Conservation (phyloP, 2,329 filamentous ascomycete species). For the Paramyrothecium roridum region DNA sequence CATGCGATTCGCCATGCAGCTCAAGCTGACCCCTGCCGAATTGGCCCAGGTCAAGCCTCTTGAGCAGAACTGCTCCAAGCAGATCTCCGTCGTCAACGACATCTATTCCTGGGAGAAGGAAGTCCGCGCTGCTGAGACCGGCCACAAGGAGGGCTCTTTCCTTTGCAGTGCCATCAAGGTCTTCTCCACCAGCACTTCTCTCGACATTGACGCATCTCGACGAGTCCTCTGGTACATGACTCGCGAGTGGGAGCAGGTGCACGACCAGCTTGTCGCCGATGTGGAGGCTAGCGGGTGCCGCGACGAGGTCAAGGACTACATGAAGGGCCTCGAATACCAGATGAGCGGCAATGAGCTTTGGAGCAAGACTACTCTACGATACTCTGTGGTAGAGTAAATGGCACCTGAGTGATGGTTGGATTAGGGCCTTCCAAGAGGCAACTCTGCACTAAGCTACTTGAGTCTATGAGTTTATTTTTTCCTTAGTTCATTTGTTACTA, state of each 20-base stretch:
- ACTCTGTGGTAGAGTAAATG: not conserved
- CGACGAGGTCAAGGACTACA: not conserved
- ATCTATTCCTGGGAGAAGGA: constrained; percentile 40
- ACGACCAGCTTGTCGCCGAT: not conserved
- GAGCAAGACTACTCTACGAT: constrained; percentile 6
- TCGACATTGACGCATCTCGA: not conserved
- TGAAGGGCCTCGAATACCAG: constrained; percentile 8
- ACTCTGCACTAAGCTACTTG: not conserved
- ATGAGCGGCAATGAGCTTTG: constrained; percentile 10
- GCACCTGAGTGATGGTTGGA: too few species aligned
- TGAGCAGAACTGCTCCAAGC: constrained; percentile 31
- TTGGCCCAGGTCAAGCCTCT: constrained; percentile 15
- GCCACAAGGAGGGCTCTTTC: not conserved
- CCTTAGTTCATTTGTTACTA: too few species aligned
- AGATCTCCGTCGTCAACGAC: constrained; percentile 38
- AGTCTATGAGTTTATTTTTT: too few species aligned
- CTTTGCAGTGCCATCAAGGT: not conserved
- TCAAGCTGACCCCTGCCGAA: constrained; percentile 23
- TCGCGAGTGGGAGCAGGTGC: constrained; percentile 2
- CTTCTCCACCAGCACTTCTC: not conserved
- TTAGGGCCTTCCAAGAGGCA: too few species aligned
- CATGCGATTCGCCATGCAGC: constrained; percentile 32
- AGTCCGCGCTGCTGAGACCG: not conserved
- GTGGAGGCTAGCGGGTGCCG: too few species aligned
- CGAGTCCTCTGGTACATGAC: not conserved